Percentiles rank a stretch among this genome's conserved stretches.
phyloP scores from a whole-genome alignment of 1,284 basidiomycete genomes.

The Boletellus deceptivus region DNA sequence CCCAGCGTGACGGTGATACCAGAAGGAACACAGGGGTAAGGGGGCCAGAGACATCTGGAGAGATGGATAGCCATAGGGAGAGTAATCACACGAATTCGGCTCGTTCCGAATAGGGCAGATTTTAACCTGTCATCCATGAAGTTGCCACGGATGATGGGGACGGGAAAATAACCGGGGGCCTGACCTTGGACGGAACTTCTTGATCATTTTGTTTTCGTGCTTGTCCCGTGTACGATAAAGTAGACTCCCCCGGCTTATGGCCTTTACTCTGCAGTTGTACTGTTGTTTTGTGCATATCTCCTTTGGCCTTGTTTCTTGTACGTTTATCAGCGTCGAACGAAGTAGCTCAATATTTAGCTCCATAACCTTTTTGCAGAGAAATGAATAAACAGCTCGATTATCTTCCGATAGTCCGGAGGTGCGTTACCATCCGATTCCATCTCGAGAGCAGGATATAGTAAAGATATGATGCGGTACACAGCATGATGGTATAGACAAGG shows the following conservation, averaged over 20 bases:
- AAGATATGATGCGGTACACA: conserved; percentile 31
- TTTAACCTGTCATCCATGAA: conserved; percentile 43
- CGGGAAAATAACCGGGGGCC: conserved; percentile 20
- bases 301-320: neutral
- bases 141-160: conserved; percentile 40
- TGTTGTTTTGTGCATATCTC: conserved; percentile 16
- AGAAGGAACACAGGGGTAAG: conserved; percentile 48
- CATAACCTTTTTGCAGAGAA: neutral
- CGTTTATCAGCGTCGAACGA: neutral
- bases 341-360: neutral
- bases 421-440: conserved; percentile 10
- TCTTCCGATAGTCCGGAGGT: conserved; percentile 14
- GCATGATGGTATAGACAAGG: conserved; percentile 28
- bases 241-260: neutral
- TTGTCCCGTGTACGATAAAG: conserved; percentile 28
- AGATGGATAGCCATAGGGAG: conserved; percentile 44
- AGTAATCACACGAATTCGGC: conserved; percentile 34
- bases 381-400: conserved; percentile 25
- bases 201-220: conserved; percentile 8
- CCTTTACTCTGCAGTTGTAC: neutral
- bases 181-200: neutral
- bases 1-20: conserved; percentile 35
- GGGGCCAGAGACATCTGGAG: conserved; percentile 42
- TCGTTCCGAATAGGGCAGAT: conserved; percentile 36
- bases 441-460: conserved; percentile 33